Percentiles rank a stretch among this genome's conserved stretches.
Conservation (phyloP, 345 rosid species). For the Bruguiera parviflora region DNA sequence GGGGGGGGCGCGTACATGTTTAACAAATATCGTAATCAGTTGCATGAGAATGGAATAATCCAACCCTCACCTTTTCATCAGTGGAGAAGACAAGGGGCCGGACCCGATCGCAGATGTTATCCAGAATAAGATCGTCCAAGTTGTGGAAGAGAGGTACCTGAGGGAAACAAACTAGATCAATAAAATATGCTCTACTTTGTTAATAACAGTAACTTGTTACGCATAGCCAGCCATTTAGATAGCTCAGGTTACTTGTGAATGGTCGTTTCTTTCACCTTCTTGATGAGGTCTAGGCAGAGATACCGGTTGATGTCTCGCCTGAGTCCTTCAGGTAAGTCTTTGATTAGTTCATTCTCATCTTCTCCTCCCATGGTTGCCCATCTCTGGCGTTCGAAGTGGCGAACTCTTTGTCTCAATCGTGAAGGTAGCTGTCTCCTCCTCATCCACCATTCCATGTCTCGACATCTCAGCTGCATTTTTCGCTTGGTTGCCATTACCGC, state of each 20-base stretch:
- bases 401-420: slow-evolving; percentile 65
- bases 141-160: slow-evolving; percentile 81
- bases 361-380: slow-evolving; percentile 77
- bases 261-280: slow-evolving; percentile 43
- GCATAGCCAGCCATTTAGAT: background rate
- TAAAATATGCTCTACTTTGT: background rate
- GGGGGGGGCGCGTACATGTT: too few species aligned
- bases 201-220: background rate
- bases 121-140: slow-evolving; percentile 78
- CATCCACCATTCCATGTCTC: slow-evolving; percentile 98
- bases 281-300: slow-evolving; percentile 81
- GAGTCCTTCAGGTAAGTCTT: slow-evolving; percentile 82
- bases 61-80: slow-evolving; percentile 65
- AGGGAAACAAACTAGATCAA: background rate
- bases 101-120: slow-evolving; percentile 87
- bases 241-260: background rate
- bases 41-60: background rate
- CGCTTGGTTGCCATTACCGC: slow-evolving; percentile 73
- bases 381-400: slow-evolving; percentile 65
- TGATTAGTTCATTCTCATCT: slow-evolving; percentile 65
- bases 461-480: slow-evolving; percentile 72
- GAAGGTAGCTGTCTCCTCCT: slow-evolving; percentile 83
- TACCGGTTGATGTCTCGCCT: slow-evolving; percentile 78
- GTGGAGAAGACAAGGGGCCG: slow-evolving; percentile 68
- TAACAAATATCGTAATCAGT: too few species aligned